Evolutionary conservation across 495 filamentous ascomycete species (phyloP).

Genomic region (Tuber borchii): DNA sequence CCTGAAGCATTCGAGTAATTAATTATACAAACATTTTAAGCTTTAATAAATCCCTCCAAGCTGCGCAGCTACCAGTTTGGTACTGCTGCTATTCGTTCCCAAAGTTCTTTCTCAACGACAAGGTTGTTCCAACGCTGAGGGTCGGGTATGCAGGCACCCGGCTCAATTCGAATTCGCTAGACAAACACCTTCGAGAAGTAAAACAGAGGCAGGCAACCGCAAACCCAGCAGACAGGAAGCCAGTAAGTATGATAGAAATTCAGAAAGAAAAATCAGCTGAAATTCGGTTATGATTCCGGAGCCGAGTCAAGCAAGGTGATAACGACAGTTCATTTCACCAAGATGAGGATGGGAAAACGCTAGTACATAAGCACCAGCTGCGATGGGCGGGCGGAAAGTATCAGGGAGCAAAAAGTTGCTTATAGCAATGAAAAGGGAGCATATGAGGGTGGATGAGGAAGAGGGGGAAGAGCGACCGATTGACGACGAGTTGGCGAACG

Average conservation of each 20-base stretch:
- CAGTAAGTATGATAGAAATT: slow-evolving; percentile 17
- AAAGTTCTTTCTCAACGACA: slow-evolving; percentile 4
- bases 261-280: slow-evolving; percentile 21
- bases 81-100: slow-evolving; percentile 19
- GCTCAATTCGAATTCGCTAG: slow-evolving; percentile 11
- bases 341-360: slow-evolving; percentile 23
- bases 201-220: slow-evolving; percentile 4
- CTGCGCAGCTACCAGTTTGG: slow-evolving; percentile 11
- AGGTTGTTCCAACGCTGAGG: slow-evolving; percentile 8
- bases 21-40: slow-evolving; percentile 28
- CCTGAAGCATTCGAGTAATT: slow-evolving; percentile 1
- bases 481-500: slow-evolving; percentile 18
- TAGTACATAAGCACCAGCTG: slow-evolving; percentile 24
- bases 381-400: slow-evolving; percentile 19
- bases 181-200: slow-evolving; percentile 14
- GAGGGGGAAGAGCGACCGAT: slow-evolving; percentile 19
- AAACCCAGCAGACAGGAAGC: slow-evolving; percentile 16
- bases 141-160: slow-evolving; percentile 32
- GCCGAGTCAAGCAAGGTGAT: slow-evolving; percentile 21
- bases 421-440: slow-evolving; percentile 38
- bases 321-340: slow-evolving; percentile 33
- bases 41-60: slow-evolving; percentile 5
- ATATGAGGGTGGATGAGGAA: slow-evolving; percentile 23
- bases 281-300: slow-evolving; percentile 4
- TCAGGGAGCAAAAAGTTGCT: slow-evolving; percentile 19